Conservation (phyloP, 495 filamentous ascomycete species). For the Penicillium tannophilum region DNA sequence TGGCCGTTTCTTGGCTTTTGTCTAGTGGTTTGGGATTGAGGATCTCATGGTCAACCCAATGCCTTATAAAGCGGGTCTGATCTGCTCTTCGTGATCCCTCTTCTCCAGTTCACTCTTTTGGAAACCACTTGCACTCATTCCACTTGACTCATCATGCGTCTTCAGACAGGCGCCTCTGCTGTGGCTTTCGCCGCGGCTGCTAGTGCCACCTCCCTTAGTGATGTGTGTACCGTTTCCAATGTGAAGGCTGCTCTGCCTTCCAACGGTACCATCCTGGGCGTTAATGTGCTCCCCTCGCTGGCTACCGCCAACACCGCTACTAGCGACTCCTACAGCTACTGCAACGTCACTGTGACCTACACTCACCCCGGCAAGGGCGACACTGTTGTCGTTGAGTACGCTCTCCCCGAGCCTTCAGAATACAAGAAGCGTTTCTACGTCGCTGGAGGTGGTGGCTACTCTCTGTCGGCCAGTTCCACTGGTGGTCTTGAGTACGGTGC, state of each 20-base stretch:
- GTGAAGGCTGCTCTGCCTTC: conserved; percentile 33
- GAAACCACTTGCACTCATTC: conserved; percentile 6
- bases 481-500: conserved; percentile 45
- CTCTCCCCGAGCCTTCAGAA: conserved; percentile 33
- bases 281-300: conserved; percentile 32
- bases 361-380: conserved; percentile 37
- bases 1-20: conserved; percentile 1
- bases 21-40: background rate
- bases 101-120: background rate
- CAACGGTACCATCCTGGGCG: conserved; percentile 37
- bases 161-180: conserved; percentile 22
- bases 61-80: background rate
- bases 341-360: conserved; percentile 41
- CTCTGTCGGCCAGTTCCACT: conserved; percentile 26
- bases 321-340: conserved; percentile 34
- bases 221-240: conserved; percentile 39
- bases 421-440: conserved; percentile 45
- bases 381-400: conserved; percentile 34
- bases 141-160: conserved; percentile 25
- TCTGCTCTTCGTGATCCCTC: background rate
- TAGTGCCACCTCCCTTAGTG: conserved; percentile 31
- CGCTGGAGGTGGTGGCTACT: conserved; percentile 38
- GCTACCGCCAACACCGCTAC: conserved; percentile 25
- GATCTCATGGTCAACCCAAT: background rate
- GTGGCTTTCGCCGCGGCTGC: conserved; percentile 32